Base-by-base conservation (phyloP, 331 rosid species). In the Stylosanthes scabra region DNA sequence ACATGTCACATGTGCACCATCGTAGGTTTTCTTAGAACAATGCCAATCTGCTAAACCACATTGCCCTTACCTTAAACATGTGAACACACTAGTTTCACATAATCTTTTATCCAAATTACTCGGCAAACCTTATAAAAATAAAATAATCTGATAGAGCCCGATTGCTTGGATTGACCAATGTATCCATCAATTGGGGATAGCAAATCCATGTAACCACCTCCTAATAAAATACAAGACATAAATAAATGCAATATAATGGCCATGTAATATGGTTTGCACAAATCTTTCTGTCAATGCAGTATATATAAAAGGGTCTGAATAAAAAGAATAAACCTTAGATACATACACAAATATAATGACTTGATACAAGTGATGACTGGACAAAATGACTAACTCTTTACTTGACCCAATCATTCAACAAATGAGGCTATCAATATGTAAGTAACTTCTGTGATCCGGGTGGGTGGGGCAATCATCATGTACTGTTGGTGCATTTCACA, bases 311-410 rank as follows among this genome's bases (percentile, higher is more conserved):
- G 67, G 66, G 44, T 71, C 77, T n/a, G 11, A 14, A 15, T 52
- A 14, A 57, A 68, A 9, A 27, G 13, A 66, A 54, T 63, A 72
- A 51, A 59, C 41, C 25, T 63, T 77, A 73, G 60, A 73, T 80
- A 77, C 73, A 77, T 84, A 77, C 80, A 80, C 16, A 80, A 65
- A 51, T 66, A 66, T 59, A 56, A 80, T 63, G 15, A 76, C 76
- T 67, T 81, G 61, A 71, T 63, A 74, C 78, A 75, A 29, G 60
- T 68, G 63, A 67, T 58, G 72, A 72, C 65, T 54, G 60, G 50
- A 79, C 63, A n/a, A n/a, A 81, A 72, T 75, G 63, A 67, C 61
- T 57, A 55, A 11, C 41, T 73, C 83, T 70, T 40, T 40, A 60
- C 72, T 61, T 20, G 79, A 66, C 16, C 67, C 69, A 66, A 42